Evolutionary conservation across 2,329 filamentous ascomycete species (phyloP).

Genomic region (Penicillium fuscoglaucum): DNA sequence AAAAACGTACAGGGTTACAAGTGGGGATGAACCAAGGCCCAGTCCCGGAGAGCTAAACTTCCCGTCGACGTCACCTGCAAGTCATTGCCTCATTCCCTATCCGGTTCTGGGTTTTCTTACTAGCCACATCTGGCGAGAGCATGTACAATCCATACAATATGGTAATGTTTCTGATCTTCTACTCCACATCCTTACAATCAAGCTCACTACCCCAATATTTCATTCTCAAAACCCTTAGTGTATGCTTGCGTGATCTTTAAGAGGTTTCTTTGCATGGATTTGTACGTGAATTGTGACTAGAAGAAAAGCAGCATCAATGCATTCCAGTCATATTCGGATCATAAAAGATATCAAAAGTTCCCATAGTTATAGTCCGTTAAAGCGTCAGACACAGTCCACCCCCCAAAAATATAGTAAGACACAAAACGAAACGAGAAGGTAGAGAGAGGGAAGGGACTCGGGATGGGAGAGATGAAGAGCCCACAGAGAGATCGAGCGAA

Average conservation of each 20-base stretch:
- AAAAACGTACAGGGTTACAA: neutral
- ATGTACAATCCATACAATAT: neutral
- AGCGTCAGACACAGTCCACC: conserved; percentile 16
- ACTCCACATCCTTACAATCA: neutral
- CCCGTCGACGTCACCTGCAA: conserved; percentile 29
- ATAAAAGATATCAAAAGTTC: conserved; percentile 13
- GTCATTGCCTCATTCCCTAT: conserved; percentile 21
- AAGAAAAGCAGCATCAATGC: conserved; percentile 5
- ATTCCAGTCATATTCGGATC: conserved; percentile 22
- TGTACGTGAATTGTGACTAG: neutral
- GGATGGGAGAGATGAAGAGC: neutral
- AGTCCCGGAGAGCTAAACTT: conserved; percentile 3
- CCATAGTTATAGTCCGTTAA: conserved; percentile 14
- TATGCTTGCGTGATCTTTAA: neutral
- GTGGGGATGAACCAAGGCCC: neutral
- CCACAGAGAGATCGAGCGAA: neutral
- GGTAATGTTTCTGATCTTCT: neutral
- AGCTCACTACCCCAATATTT: neutral
- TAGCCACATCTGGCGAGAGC: neutral
- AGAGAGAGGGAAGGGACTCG: neutral
- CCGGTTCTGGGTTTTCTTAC: neutral
- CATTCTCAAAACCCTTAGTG: neutral
- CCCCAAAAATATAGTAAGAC: conserved; percentile 28
- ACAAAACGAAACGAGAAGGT: conserved; percentile 19
- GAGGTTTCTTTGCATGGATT: neutral